Base-by-base conservation (phyloP, 306 rosid species). In the Trifolium repens region DNA sequence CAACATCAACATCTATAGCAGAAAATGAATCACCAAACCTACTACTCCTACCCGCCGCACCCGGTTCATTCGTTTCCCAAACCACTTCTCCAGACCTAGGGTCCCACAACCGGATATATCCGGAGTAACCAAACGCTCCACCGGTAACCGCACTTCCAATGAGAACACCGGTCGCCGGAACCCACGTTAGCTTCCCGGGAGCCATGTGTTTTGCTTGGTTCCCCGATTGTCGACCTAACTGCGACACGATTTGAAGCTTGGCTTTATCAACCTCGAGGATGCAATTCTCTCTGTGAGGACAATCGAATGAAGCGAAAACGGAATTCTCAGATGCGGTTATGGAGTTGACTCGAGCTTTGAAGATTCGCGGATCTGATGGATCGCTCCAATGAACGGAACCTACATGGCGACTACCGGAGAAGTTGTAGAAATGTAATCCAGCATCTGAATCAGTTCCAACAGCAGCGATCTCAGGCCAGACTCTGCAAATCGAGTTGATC, bases 61-160 rank as follows among this genome's bases (percentile, higher is more conserved):
- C 97, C 0, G 97, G 98, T 83, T 91, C 97, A 63, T 78, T 85
- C 58, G 87, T 85, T 71, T 94, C 97, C 97, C 97, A 94, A 60
- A 91, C 86, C 70, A 94, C 93, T 26, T 78, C 66, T 0, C 90
- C 89, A 0, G 89, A 85, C 87, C 93, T 83, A 8, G 81, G 77
- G 76, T 94, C 98, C 98, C 97, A 94, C 8, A 94, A 14, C 54
- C 97, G 80, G 9, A 94, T 71, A 39, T 90, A 94, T 0, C 98
- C 97, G 0, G 96, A 86, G 72, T 79, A 94, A 7, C 97, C 98
- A 34, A 94, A 94, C 1, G 96, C 94, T 0, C 96, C 96, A 11
- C 83, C 34, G 2, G 88, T 49, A 8, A 87, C 77, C 2, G 96
- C 87, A 67, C 84, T 88, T 27, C 89, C 90, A 0, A 94, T 74